Evolutionary conservation across 305 asterid genomes (phyloP).

Genomic region (Coffea humblotiana): DNA sequence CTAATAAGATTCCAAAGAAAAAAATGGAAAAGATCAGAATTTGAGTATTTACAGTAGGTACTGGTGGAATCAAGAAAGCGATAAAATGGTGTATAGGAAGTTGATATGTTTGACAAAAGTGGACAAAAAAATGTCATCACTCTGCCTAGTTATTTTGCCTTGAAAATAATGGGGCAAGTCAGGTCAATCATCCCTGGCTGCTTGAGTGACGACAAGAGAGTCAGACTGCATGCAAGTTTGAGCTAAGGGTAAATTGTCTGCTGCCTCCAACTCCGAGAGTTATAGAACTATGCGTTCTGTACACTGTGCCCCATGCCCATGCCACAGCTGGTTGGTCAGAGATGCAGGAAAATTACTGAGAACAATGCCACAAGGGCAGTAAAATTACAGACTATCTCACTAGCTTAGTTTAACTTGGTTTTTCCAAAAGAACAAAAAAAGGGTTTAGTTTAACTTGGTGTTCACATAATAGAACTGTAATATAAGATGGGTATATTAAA

Average conservation of each 20-base stretch:
- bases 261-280: neutral
- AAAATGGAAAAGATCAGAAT: no score
- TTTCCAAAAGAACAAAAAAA: no score
- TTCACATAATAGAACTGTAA: no score
- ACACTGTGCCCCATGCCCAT: neutral
- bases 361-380: no score
- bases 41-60: no score
- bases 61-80: neutral
- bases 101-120: no score
- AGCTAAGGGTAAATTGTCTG: neutral
- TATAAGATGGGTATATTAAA: neutral
- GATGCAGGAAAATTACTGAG: neutral
- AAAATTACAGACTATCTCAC: no score
- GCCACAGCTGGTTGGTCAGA: neutral
- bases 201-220: neutral
- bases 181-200: neutral
- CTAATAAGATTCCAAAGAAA: no score
- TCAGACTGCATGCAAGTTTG: slow-evolving; percentile 1
- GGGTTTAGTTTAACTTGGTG: no score
- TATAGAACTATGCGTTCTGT: neutral
- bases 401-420: no score
- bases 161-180: neutral
- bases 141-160: no score
- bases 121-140: no score
- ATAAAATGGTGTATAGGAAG: neutral